These are phyloP conservation scores for Malassezia yamatoensis DNA, from an alignment of 1,284 basidiomycete species.

Conservation along the genomic window DNA sequence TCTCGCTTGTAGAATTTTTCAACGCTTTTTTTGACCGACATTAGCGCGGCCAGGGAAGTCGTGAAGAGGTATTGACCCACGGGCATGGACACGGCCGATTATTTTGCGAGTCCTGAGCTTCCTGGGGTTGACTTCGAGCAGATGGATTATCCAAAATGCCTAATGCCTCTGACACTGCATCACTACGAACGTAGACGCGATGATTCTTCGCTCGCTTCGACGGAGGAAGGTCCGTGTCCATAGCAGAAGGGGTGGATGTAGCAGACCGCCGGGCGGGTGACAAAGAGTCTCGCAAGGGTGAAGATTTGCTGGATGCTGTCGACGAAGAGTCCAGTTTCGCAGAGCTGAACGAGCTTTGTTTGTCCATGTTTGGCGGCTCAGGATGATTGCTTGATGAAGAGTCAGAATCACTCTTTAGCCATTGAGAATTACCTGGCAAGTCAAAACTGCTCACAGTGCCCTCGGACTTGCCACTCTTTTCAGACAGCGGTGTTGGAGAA, in stretches of 20 bases:
- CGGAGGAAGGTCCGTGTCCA: background rate
- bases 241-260: background rate
- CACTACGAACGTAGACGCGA: slow-evolving; percentile 2
- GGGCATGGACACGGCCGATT: slow-evolving; percentile 10
- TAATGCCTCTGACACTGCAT: slow-evolving; percentile 12
- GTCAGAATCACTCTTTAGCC: too few relatives aligned
- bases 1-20: slow-evolving; percentile 2
- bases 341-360: background rate
- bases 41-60: slow-evolving; percentile 13
- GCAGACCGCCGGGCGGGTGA: background rate
- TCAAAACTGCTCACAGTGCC: background rate
- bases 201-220: background rate
- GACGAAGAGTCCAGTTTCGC: background rate
- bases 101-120: background rate
- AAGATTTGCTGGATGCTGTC: background rate
- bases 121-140: background rate
- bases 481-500: background rate
- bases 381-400: too few relatives aligned
- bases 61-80: slow-evolving; percentile 7
- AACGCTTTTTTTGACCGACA: background rate
- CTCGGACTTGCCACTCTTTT: background rate
- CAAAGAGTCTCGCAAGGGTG: background rate
- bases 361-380: background rate
- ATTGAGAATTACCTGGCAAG: background rate
- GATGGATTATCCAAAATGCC: slow-evolving; percentile 4